These are phyloP conservation scores for Pseudoperonospora humuli DNA, from an alignment of 352 stramenopile genomes.

Conservation along the genomic window DNA sequence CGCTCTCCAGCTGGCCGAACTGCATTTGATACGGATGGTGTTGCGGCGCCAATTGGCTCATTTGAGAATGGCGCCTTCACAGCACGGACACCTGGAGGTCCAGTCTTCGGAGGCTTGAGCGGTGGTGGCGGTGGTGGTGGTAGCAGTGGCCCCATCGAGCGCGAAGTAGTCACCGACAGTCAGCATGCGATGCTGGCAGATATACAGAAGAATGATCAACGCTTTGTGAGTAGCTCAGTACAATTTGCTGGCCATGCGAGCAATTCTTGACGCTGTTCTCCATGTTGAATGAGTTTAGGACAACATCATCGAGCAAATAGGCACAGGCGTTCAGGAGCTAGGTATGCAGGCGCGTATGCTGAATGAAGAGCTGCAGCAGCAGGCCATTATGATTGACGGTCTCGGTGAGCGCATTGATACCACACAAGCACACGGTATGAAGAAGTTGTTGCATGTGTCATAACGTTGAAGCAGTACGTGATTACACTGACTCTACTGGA, in stretches of 20 bases:
- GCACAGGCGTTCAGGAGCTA: conserved; percentile 68
- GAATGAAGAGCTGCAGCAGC: conserved; percentile 80
- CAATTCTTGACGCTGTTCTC: neutral
- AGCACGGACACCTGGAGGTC: conserved; percentile 19
- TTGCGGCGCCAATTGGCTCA: conserved; percentile 36
- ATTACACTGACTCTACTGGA: conserved; percentile 2
- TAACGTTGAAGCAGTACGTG: neutral
- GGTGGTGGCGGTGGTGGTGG: conserved; percentile 19
- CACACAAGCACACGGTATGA: conserved; percentile 61
- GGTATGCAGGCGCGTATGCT: conserved; percentile 65
- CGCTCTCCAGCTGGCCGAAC: conserved; percentile 37
- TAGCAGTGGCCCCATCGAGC: conserved; percentile 18
- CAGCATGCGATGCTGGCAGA: conserved; percentile 59
- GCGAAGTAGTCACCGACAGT: conserved; percentile 54
- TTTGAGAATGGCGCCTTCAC: conserved; percentile 67
- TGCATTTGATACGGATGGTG: conserved; percentile 38
- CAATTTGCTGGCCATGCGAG: neutral
- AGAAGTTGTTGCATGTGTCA: neutral
- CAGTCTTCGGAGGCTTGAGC: conserved; percentile 25
- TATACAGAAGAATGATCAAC: conserved; percentile 78
- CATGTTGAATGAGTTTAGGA: conserved; percentile 34
- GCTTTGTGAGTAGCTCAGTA: conserved; percentile 47
- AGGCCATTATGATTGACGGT: conserved; percentile 84
- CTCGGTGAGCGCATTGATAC: conserved; percentile 75
- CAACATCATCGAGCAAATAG: conserved; percentile 82